Conservation (phyloP, 257 asterid genomes). For the Rubia yunnanensis region DNA sequence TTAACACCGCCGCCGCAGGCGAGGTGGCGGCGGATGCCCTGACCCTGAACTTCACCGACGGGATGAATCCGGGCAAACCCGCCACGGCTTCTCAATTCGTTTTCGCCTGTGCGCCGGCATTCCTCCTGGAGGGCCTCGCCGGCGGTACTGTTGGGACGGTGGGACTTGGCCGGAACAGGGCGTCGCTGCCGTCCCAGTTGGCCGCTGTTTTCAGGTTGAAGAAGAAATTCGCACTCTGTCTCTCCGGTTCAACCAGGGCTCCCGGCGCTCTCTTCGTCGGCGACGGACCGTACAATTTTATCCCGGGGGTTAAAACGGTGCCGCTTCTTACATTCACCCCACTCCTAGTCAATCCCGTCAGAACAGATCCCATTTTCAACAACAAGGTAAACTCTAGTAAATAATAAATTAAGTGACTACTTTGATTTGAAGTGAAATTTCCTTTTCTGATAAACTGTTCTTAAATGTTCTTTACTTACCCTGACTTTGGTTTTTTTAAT, state of each 20-base stretch:
- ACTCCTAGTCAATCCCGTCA: slow-evolving; percentile 14
- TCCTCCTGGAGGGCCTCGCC: slow-evolving; percentile 30
- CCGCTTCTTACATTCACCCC: slow-evolving; percentile 10
- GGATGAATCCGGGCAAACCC: slow-evolving; percentile 32
- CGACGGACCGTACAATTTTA: slow-evolving; percentile 10
- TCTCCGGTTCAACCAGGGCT: neutral
- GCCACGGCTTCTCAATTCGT: slow-evolving; percentile 28
- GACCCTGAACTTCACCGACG: slow-evolving; percentile 33
- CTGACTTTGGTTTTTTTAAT: too few species aligned
- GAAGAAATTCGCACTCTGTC: slow-evolving; percentile 37
- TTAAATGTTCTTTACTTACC: too few species aligned
- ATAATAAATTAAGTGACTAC: too few species aligned
- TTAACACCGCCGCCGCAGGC: slow-evolving; percentile 25
- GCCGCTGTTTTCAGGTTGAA: slow-evolving; percentile 48
- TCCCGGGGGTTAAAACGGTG: slow-evolving; percentile 7
- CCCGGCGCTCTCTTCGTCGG: slow-evolving; percentile 11
- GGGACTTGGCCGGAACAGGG: slow-evolving; percentile 33
- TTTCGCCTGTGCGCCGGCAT: slow-evolving; percentile 37
- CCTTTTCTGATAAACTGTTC: too few species aligned
- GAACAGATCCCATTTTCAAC: neutral
- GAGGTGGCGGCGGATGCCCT: slow-evolving; percentile 57
- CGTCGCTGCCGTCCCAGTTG: slow-evolving; percentile 40
- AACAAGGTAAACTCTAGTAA: too few species aligned
- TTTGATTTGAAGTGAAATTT: too few species aligned
- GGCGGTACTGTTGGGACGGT: slow-evolving; percentile 22